Conservation (phyloP, 768 basidiomycete species). For the Chalciporus pseudorubinellus region DNA sequence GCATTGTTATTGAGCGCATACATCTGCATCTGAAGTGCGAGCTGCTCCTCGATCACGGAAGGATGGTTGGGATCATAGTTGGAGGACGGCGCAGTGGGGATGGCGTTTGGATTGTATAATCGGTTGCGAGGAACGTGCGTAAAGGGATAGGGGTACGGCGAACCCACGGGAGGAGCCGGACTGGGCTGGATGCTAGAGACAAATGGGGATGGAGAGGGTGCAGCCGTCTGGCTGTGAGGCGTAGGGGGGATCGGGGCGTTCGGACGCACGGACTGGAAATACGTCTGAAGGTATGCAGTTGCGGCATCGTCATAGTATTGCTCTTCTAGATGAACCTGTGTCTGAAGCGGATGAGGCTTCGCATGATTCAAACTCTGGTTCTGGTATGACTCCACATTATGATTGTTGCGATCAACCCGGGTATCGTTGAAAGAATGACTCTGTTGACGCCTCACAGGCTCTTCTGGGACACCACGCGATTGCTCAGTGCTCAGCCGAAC, state of each 20-base stretch:
- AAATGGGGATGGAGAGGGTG: constrained; percentile 69
- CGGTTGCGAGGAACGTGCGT: constrained; percentile 63
- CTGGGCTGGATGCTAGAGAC: constrained; percentile 53
- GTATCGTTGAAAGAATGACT: constrained; percentile 18
- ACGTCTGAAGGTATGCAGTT: constrained; percentile 56
- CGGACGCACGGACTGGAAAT: constrained; percentile 59
- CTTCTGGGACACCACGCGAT: constrained; percentile 13
- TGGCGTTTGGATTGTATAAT: constrained; percentile 38
- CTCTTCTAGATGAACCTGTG: constrained; percentile 53
- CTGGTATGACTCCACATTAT: constrained; percentile 21
- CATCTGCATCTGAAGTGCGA: constrained; percentile 75
- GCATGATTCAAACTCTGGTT: constrained; percentile 18
- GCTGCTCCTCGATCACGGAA: constrained; percentile 59
- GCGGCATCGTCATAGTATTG: constrained; percentile 62
- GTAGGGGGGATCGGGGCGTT: constrained; percentile 80
- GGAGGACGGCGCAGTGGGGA: constrained; percentile 40
- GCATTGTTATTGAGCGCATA: constrained; percentile 71
- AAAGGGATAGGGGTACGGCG: constrained; percentile 79
- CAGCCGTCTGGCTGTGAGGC: constrained; percentile 70
- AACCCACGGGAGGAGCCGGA: constrained; percentile 59
- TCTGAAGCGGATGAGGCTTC: constrained; percentile 38
- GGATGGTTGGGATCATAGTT: constrained; percentile 44
- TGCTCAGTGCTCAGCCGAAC: constrained; percentile 17
- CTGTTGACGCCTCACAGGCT: constrained; percentile 18
- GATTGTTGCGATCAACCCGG: constrained; percentile 22